A percentile compares a stretch with the other conserved stretches of the same genome.
phyloP scores from a whole-genome alignment of 192 early-diverging fungal genomes.

The Globomyces pollinis-pini region DNA sequence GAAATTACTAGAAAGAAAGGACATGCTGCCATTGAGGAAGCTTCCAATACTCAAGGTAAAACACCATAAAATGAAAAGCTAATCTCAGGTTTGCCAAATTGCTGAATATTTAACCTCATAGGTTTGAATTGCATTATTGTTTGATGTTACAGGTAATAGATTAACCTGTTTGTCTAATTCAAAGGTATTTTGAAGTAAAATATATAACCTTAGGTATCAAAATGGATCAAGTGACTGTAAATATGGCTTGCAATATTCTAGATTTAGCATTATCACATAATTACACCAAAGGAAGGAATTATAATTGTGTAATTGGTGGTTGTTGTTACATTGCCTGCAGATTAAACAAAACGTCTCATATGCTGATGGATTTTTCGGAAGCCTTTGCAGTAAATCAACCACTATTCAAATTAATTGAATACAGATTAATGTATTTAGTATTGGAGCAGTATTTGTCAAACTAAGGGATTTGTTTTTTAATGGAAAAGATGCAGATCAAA shows the following conservation, averaged over 20 bases:
- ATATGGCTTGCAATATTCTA: conserved; percentile 77
- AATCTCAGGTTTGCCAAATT: too few relatives aligned
- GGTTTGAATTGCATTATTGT: too few relatives aligned
- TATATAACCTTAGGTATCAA: conserved; percentile 55
- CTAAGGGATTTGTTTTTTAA: conserved; percentile 47
- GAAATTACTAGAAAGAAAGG: conserved; percentile 36
- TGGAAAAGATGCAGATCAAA: conserved; percentile 9
- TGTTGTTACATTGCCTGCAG: conserved; percentile 88
- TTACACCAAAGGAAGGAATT: conserved; percentile 77
- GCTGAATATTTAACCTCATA: too few relatives aligned
- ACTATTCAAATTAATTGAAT: too few relatives aligned
- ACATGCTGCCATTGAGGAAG: neutral
- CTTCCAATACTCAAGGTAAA: conserved; percentile 5
- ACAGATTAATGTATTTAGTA: conserved; percentile 79
- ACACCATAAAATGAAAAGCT: too few relatives aligned
- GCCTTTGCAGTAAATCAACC: too few relatives aligned
- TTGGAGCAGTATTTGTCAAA: conserved; percentile 77
- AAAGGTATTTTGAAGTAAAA: neutral
- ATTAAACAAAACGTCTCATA: conserved; percentile 71
- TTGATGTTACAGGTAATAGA: too few relatives aligned
- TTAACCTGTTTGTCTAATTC: conserved; percentile 7
- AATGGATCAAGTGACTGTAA: conserved; percentile 67
- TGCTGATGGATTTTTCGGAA: conserved; percentile 96
- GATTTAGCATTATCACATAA: conserved; percentile 66
- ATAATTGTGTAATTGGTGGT: conserved; percentile 68